These are phyloP conservation scores for Fusarium sublunatum DNA, from an alignment of 2,329 filamentous ascomycete genomes.

Conservation along the genomic window DNA sequence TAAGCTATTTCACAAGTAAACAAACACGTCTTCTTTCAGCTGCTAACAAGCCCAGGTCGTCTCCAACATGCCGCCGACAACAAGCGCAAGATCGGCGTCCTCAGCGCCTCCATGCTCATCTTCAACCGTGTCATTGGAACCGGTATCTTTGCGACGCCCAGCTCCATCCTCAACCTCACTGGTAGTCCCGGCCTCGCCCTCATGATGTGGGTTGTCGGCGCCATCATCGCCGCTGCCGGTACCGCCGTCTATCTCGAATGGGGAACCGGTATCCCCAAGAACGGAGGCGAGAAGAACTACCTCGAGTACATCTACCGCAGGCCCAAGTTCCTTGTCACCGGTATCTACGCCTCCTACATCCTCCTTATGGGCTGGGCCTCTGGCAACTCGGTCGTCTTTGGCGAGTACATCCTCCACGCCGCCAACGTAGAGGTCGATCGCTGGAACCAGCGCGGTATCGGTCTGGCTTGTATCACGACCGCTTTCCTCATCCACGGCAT, in stretches of 20 bases:
- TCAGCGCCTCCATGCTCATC: constrained; percentile 68
- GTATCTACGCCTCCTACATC: constrained; percentile 70
- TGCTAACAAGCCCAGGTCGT: constrained; percentile 39
- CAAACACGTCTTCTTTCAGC: no score
- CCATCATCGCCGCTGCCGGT: constrained; percentile 70
- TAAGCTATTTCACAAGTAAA: constrained; percentile 2
- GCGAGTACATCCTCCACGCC: constrained; percentile 76
- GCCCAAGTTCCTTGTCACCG: constrained; percentile 70
- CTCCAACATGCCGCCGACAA: constrained; percentile 57
- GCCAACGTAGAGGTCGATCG: constrained; percentile 69
- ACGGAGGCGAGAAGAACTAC: constrained; percentile 75
- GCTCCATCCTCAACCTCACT: constrained; percentile 65
- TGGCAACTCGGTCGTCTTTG: constrained; percentile 76
- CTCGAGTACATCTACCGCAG: constrained; percentile 72
- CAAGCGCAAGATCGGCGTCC: constrained; percentile 66
- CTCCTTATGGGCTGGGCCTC: constrained; percentile 73
- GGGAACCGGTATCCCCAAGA: constrained; percentile 71
- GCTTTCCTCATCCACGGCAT: constrained; percentile 74
- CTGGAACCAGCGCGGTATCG: constrained; percentile 75
- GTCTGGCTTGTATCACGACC: constrained; percentile 72
- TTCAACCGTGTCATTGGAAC: constrained; percentile 75
- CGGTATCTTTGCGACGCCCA: constrained; percentile 74
- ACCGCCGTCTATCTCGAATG: constrained; percentile 75
- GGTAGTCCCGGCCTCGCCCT: constrained; percentile 72
- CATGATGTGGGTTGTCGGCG: constrained; percentile 72